Conservation (phyloP, 2,329 filamentous ascomycete species). For the Aspergillus ustus region DNA sequence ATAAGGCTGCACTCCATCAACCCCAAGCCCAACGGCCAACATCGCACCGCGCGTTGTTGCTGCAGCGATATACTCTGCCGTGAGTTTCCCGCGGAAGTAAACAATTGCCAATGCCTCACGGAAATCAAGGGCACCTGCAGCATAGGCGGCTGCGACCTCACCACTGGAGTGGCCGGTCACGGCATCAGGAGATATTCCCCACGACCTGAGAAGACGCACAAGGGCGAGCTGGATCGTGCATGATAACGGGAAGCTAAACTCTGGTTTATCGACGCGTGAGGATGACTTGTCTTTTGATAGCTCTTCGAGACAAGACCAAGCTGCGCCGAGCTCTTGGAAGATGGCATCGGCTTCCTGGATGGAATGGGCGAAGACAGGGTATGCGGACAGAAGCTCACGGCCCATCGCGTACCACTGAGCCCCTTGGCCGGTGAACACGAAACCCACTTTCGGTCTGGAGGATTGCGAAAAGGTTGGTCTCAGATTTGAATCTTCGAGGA, state of each 20-base stretch:
- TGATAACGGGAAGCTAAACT: conserved; percentile 31
- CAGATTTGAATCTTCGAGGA: not conserved
- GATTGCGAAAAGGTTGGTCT: not conserved
- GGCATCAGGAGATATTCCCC: conserved; percentile 22
- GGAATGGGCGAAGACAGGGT: conserved; percentile 18
- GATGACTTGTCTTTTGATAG: not conserved
- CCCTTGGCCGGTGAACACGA: conserved; percentile 43
- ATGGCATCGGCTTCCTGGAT: conserved; percentile 10
- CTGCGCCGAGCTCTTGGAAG: not conserved
- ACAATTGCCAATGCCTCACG: not conserved
- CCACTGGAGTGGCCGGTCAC: conserved; percentile 37
- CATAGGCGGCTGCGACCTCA: conserved; percentile 31
- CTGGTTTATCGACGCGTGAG: conserved; percentile 22
- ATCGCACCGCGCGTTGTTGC: not conserved
- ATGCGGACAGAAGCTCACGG: conserved; percentile 23
- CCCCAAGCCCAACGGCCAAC: not conserved
- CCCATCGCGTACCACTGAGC: conserved; percentile 41
- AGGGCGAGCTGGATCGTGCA: conserved; percentile 38
- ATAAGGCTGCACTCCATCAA: not conserved
- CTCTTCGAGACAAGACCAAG: conserved; percentile 13
- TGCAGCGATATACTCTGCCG: not conserved
- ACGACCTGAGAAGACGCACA: conserved; percentile 27
- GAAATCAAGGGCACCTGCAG: not conserved
- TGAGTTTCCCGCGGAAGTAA: not conserved
- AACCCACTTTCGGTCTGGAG: conserved; percentile 10